Evolutionary conservation across 2,329 filamentous ascomycete genomes (phyloP).

Genomic region (Bipolaris gigantea): DNA sequence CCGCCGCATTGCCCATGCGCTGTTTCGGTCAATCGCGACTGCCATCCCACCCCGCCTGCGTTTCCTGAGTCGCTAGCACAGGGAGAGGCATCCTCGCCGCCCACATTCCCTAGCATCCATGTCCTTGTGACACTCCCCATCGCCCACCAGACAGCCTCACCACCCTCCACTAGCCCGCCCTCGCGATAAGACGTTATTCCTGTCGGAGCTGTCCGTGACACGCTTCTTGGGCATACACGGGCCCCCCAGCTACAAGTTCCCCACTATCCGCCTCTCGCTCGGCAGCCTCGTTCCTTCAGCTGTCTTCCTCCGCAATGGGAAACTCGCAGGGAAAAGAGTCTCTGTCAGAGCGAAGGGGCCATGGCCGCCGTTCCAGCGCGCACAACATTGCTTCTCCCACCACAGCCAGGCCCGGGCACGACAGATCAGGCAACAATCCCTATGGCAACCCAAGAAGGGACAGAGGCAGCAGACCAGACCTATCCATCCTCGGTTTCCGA

Average conservation of each 20-base stretch:
- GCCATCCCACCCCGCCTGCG: constrained; percentile 7
- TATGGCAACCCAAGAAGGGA: constrained; percentile 52
- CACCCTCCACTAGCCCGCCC: constrained; percentile 17
- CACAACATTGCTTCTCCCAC: constrained; percentile 40
- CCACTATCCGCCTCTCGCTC: constrained; percentile 21
- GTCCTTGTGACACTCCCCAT: constrained; percentile 45
- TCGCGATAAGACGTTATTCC: constrained; percentile 19
- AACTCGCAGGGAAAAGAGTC: constrained; percentile 54
- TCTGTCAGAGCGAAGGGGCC: constrained; percentile 41
- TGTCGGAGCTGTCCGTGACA: constrained; percentile 15
- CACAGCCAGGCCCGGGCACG: constrained; percentile 29
- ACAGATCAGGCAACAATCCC: constrained; percentile 37
- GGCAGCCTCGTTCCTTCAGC: constrained; percentile 7
- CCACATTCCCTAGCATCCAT: constrained; percentile 31
- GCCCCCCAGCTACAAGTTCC: constrained; percentile 20
- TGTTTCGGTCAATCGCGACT: constrained; percentile 16
- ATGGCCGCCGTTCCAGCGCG: constrained; percentile 38
- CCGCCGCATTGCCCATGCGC: constrained; percentile 19
- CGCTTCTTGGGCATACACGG: constrained; percentile 23
- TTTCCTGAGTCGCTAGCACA: constrained; percentile 17
- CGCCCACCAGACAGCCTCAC: constrained; percentile 22
- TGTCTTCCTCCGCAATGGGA: constrained; percentile 43
- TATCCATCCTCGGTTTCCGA: constrained; percentile 62
- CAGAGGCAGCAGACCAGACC: constrained; percentile 60
- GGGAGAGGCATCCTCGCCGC: constrained; percentile 12